Evolutionary conservation across 2,329 filamentous ascomycete genomes (phyloP), one percentile per base, ranked within the genome.

Genomic region (Beauveria bassiana): DNA sequence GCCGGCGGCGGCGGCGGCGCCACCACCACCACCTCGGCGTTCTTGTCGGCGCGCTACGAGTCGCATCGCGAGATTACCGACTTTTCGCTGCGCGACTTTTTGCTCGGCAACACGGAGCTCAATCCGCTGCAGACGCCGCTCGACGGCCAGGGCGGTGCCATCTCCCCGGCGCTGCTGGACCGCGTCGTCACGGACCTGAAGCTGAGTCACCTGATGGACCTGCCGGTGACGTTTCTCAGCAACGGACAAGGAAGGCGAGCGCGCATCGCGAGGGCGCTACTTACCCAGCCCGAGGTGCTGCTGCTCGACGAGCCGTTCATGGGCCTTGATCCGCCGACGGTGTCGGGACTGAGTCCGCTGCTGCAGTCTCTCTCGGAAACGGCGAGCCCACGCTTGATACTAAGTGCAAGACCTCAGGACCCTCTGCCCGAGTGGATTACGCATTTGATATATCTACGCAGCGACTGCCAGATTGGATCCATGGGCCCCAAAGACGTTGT

Each of bases 281-380:
- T 98, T 62, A 86, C 80, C 7, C 82, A 82, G 58, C 95, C 95
- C 0, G 89, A 96, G 72, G 81, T 96, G 12, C 71, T 99, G 64
- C 79, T 98, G 58, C 79, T 96, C 2, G 95, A 99, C 74, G 93
- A 96, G 68, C 93, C 95, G 1, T 97, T 97, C 70, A 96, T 97
- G 90, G 93, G 95, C 0, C 79, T 99, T 18, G 95, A 98, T 73
- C 95, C 93, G 16, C 87, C 87, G 6, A 96, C 92, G 0, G 83
- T 90, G 14, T 79, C 82, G 14, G 83, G 83, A 1, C 76, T 98
- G 66, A 93, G 89, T 46, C 80, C 81, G 0, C 78, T 98, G 52
- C 77, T 97, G 24, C 77, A 85, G 65, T 79, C 80, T 0, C 75
- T 97, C 61, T 89, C 91, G 0, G 79, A 83, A 62, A 81, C 80